Percentiles rank a stretch among this genome's conserved stretches.
These are phyloP conservation scores for Strigomonas culicis DNA, from an alignment of 208 protist genomes.

Conservation along the genomic window DNA sequence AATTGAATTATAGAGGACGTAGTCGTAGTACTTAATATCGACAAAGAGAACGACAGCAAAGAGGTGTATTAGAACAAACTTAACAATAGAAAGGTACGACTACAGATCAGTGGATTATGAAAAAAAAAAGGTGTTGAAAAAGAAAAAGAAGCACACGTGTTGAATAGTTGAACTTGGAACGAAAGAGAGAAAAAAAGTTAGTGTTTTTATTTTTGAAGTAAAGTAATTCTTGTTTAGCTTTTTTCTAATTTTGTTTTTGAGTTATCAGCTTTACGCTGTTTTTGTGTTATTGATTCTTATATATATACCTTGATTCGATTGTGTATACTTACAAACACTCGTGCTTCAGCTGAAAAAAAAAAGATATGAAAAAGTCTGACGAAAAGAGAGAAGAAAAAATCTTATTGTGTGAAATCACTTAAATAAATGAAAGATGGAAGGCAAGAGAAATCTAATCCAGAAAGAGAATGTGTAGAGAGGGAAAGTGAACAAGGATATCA, in stretches of 20 bases:
- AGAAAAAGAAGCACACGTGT: background rate
- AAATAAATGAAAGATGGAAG: background rate
- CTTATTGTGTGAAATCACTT: background rate
- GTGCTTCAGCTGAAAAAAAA: slow-evolving; percentile 15
- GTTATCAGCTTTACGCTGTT: background rate
- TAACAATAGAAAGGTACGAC: background rate
- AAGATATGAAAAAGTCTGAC: background rate
- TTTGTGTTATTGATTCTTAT: background rate
- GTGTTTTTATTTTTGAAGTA: slow-evolving; percentile 5
- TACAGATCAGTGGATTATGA: background rate
- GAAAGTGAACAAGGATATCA: background rate
- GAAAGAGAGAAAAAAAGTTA: slow-evolving; percentile 18
- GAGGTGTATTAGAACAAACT: background rate
- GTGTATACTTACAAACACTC: background rate
- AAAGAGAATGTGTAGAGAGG: background rate
- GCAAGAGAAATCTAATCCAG: background rate
- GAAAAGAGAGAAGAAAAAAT: background rate
- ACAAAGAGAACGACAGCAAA: background rate
- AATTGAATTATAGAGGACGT: background rate
- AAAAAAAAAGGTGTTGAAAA: background rate
- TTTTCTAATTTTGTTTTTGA: background rate
- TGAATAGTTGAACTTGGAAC: slow-evolving; percentile 7
- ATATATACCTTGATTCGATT: background rate
- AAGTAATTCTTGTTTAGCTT: too few species aligned
- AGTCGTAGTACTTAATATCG: background rate